phyloP scores from a whole-genome alignment of 306 rosid genomes.

The Dalbergia oliveri region DNA sequence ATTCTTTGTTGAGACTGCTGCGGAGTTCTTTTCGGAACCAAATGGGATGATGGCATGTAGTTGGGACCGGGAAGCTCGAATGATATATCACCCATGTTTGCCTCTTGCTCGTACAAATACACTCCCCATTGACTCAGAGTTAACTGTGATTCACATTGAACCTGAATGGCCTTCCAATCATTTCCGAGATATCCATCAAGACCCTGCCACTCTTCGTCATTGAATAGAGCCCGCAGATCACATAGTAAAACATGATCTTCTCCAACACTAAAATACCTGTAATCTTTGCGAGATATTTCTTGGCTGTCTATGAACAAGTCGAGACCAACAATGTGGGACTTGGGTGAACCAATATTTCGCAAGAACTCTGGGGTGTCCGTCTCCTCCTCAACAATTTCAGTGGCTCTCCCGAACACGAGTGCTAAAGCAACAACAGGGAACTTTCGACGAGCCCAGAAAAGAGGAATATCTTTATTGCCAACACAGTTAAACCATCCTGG shows the following conservation, averaged over 20 bases:
- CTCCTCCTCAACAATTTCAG: background rate
- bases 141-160: background rate
- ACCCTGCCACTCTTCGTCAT: background rate
- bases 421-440: background rate
- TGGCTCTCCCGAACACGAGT: background rate
- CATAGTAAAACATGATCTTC: background rate
- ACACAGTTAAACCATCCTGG: background rate
- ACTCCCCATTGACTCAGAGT: background rate
- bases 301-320: background rate
- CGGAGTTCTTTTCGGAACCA: background rate
- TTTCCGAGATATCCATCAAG: background rate
- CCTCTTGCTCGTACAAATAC: background rate
- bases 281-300: background rate
- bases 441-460: background rate
- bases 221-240: background rate
- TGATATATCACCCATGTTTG: background rate
- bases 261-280: background rate
- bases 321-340: background rate
- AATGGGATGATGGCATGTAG: background rate
- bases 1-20: background rate
- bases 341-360: background rate
- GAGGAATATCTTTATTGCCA: background rate
- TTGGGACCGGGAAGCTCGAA: background rate
- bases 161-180: background rate
- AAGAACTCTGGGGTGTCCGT: background rate